Conservation (phyloP, 371 early-diverging fungal species). For the Mucor circinelloides region DNA sequence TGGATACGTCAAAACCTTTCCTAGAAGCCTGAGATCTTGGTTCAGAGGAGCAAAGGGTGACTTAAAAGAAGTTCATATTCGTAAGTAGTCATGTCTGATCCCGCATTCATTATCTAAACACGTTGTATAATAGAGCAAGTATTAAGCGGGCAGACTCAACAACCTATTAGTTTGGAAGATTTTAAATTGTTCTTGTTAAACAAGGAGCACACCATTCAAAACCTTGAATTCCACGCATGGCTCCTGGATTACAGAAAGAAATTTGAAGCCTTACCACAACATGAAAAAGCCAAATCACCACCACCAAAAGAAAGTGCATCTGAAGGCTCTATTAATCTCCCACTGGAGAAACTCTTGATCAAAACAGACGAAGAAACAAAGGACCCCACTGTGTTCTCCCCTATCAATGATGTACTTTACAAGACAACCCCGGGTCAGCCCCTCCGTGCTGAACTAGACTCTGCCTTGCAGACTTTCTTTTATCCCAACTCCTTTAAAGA, state of each 20-base stretch:
- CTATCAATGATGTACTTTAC: neutral
- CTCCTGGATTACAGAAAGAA: slow-evolving; percentile 18
- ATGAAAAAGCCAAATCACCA: slow-evolving; percentile 20
- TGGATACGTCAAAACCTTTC: neutral
- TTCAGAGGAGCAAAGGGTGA: neutral
- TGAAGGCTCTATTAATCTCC: slow-evolving; percentile 1
- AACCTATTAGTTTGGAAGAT: slow-evolving; percentile 26
- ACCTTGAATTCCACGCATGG: slow-evolving; percentile 32
- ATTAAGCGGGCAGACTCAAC: slow-evolving; percentile 15
- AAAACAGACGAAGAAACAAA: neutral
- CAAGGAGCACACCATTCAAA: slow-evolving; percentile 27
- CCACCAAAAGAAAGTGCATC: slow-evolving; percentile 23
- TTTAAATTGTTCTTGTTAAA: slow-evolving; percentile 19
- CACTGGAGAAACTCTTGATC: slow-evolving; percentile 1
- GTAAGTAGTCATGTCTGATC: neutral
- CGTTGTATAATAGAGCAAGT: neutral
- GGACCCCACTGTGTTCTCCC: neutral
- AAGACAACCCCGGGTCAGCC: slow-evolving; percentile 16
- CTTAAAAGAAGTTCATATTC: neutral
- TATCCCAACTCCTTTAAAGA: slow-evolving; percentile 15
- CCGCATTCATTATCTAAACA: neutral
- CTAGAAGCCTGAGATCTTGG: neutral
- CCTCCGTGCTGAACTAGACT: slow-evolving; percentile 20
- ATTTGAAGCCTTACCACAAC: slow-evolving; percentile 14
- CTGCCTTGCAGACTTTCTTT: slow-evolving; percentile 25